Evolutionary conservation across 495 filamentous ascomycete species (phyloP).

Genomic region (Diplogelasinospora grovesii): DNA sequence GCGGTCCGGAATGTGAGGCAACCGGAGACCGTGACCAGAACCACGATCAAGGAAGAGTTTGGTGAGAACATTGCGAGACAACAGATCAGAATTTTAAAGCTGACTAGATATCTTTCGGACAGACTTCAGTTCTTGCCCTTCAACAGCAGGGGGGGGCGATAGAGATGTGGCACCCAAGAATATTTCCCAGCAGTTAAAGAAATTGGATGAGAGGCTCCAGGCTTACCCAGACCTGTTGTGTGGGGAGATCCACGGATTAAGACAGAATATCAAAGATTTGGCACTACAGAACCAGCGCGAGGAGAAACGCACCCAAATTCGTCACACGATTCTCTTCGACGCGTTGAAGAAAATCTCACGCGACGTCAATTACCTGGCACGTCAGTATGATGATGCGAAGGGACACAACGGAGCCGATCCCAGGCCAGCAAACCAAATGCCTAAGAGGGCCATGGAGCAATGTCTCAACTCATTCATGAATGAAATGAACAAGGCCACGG

Average conservation of each 20-base stretch:
- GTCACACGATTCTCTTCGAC: constrained; percentile 19
- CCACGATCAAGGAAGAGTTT: too few relatives aligned
- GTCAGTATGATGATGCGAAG: neutral
- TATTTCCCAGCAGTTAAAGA: too few relatives aligned
- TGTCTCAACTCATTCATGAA: constrained; percentile 8
- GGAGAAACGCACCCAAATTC: constrained; percentile 7
- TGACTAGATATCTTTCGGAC: too few relatives aligned
- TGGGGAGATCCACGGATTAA: neutral
- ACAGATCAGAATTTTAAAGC: too few relatives aligned
- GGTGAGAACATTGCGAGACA: too few relatives aligned
- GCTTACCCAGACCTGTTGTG: too few relatives aligned
- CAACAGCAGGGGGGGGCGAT: too few relatives aligned
- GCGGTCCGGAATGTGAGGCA: too few relatives aligned
- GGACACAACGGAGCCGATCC: neutral
- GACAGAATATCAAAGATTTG: constrained; percentile 3
- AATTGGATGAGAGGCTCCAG: neutral
- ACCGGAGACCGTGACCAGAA: too few relatives aligned
- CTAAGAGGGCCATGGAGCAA: constrained; percentile 16
- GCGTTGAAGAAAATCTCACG: constrained; percentile 11
- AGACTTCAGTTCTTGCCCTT: too few relatives aligned
- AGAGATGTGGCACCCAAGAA: too few relatives aligned
- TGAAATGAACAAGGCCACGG: constrained; percentile 13
- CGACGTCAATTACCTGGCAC: constrained; percentile 10
- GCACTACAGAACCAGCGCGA: constrained; percentile 5
- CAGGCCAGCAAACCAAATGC: neutral